These are phyloP conservation scores for Salix arbutifolia DNA, from an alignment of 345 rosid species.

Conservation along the genomic window DNA sequence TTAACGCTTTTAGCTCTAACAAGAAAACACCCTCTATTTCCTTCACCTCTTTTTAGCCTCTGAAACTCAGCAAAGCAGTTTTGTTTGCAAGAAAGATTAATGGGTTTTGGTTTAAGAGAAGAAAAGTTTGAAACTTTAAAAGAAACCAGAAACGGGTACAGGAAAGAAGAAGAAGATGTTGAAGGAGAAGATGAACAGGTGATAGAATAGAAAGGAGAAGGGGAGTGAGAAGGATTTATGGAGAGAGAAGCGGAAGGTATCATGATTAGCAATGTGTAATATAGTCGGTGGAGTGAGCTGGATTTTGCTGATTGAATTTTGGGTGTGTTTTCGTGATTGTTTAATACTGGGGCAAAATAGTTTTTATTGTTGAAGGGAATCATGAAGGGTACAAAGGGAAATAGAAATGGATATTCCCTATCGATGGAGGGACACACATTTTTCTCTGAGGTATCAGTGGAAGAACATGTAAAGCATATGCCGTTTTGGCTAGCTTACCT, in stretches of 20 bases:
- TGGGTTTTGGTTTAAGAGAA: constrained; percentile 28
- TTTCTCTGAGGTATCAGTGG: constrained; percentile 1
- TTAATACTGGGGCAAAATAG: background rate
- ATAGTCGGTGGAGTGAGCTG: background rate
- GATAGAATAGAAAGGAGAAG: constrained; percentile 22
- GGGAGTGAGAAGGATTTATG: constrained; percentile 43
- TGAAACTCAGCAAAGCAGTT: background rate
- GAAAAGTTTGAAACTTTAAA: constrained; percentile 18
- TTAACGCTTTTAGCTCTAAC: constrained; percentile 15
- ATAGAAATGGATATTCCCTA: constrained; percentile 15
- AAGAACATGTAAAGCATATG: constrained; percentile 17
- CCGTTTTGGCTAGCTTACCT: background rate
- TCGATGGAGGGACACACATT: background rate
- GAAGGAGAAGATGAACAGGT: constrained; percentile 17
- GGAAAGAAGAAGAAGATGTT: constrained; percentile 18
- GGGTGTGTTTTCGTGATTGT: background rate
- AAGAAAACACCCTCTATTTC: constrained; percentile 15
- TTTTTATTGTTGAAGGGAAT: constrained; percentile 2
- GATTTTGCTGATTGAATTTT: background rate
- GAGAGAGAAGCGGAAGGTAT: constrained; percentile 48
- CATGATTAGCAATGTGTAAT: background rate
- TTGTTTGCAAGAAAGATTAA: constrained; percentile 22
- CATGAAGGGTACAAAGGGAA: background rate
- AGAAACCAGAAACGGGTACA: constrained; percentile 16
- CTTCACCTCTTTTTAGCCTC: constrained; percentile 1